Evolutionary conservation across 495 filamentous ascomycete genomes (phyloP).

Genomic region (Aspergillus kassunensis): DNA sequence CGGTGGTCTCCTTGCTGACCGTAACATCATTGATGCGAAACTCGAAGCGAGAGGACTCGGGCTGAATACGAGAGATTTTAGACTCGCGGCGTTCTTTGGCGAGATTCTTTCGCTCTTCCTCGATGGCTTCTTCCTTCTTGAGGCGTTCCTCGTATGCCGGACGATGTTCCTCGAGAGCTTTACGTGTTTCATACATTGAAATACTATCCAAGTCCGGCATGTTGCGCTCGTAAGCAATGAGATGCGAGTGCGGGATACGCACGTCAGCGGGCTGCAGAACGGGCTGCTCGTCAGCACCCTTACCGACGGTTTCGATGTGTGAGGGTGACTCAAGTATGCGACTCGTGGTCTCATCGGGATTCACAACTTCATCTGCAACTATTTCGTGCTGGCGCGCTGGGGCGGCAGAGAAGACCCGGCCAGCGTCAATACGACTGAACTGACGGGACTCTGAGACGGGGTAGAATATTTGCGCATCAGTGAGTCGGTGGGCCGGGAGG

Average conservation of each 20-base stretch:
- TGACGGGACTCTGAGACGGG: slow-evolving; percentile 84
- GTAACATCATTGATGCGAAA: slow-evolving; percentile 70
- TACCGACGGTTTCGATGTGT: slow-evolving; percentile 41
- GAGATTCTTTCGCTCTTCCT: slow-evolving; percentile 33
- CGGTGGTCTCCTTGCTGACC: slow-evolving; percentile 54
- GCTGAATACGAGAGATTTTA: slow-evolving; percentile 37
- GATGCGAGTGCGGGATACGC: slow-evolving; percentile 83
- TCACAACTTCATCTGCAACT: slow-evolving; percentile 17
- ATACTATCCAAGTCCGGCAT: too few species aligned
- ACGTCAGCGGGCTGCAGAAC: slow-evolving; percentile 77
- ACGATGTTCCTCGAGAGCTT: slow-evolving; percentile 30
- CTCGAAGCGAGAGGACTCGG: slow-evolving; percentile 63
- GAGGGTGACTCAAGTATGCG: slow-evolving; percentile 26
- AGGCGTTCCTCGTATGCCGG: slow-evolving; percentile 42
- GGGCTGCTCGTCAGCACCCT: slow-evolving; percentile 36
- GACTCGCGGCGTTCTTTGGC: slow-evolving; percentile 38
- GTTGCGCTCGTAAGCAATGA: slow-evolving; percentile 61
- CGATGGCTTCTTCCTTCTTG: slow-evolving; percentile 35
- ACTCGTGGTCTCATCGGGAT: slow-evolving; percentile 29
- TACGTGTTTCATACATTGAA: too few species aligned
- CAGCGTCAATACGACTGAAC: slow-evolving; percentile 88
- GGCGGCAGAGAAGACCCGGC: slow-evolving; percentile 68
- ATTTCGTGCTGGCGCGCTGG: slow-evolving; percentile 30
- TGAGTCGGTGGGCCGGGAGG: slow-evolving; percentile 74
- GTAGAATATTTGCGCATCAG: slow-evolving; percentile 80